phyloP scores from a whole-genome alignment of 768 basidiomycete genomes.

The Boletellus ananiceps region DNA sequence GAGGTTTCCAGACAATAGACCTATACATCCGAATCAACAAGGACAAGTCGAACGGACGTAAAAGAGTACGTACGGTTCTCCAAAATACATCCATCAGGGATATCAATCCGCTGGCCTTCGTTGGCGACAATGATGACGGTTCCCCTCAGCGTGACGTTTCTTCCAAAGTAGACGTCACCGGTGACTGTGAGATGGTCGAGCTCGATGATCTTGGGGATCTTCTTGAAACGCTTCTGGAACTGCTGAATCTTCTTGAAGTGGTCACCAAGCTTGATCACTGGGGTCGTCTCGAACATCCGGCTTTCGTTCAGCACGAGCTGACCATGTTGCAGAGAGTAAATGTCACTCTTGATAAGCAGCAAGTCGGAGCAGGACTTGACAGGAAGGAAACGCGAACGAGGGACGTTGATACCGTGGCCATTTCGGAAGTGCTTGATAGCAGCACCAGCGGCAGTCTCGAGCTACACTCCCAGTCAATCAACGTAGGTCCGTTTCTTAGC shows the following conservation, averaged over 20 bases:
- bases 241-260: constrained; percentile 71
- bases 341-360: constrained; percentile 62
- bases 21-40: constrained; percentile 27
- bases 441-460: constrained; percentile 74
- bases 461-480: constrained; percentile 27
- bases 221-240: constrained; percentile 74
- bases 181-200: constrained; percentile 72
- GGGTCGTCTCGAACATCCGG: constrained; percentile 57
- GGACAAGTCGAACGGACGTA: neutral
- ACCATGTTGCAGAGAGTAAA: constrained; percentile 69
- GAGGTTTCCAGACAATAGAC: constrained; percentile 70
- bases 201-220: constrained; percentile 68
- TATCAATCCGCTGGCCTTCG: constrained; percentile 69
- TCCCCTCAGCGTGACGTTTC: constrained; percentile 58
- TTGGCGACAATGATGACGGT: constrained; percentile 76
- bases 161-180: constrained; percentile 64
- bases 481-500: neutral
- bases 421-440: constrained; percentile 69
- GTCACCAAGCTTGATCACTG: constrained; percentile 74
- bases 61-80: constrained; percentile 51
- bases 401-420: constrained; percentile 70
- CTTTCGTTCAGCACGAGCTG: constrained; percentile 57
- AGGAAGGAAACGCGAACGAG: constrained; percentile 67
- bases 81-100: constrained; percentile 69
- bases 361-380: constrained; percentile 61